Conservation (phyloP, 2,329 filamentous ascomycete species). For the Neopestalotiopsis sp. region DNA sequence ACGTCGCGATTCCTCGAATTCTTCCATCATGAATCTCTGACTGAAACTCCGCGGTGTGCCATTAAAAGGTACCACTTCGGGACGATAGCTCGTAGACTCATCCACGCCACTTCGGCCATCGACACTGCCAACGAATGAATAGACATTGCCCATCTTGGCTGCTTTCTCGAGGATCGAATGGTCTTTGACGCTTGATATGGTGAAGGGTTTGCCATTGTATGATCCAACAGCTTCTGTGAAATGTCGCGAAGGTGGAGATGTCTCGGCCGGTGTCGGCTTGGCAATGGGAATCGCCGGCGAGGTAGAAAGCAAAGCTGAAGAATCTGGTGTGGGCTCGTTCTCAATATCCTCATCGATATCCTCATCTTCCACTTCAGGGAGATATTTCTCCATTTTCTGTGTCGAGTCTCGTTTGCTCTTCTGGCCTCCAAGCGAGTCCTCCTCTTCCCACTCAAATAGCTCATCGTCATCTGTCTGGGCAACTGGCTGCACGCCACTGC, state of each 20-base stretch:
- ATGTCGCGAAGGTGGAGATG: conserved; percentile 39
- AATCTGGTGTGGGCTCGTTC: conserved; percentile 23
- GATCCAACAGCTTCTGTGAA: conserved; percentile 54
- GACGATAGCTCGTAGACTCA: conserved; percentile 50
- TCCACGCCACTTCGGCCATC: conserved; percentile 57
- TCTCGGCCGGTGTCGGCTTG: conserved; percentile 35
- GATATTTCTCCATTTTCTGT: conserved; percentile 33
- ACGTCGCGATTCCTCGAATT: conserved; percentile 39
- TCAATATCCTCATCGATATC: conserved; percentile 34
- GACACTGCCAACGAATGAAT: conserved; percentile 58
- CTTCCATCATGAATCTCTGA: conserved; percentile 55
- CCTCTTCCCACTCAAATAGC: conserved; percentile 53
- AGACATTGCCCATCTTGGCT: conserved; percentile 53
- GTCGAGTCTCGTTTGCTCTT: conserved; percentile 29
- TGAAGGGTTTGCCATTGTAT: conserved; percentile 59
- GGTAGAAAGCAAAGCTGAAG: conserved; percentile 28
- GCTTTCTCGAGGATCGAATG: conserved; percentile 55
- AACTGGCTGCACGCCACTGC: neutral
- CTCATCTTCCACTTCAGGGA: conserved; percentile 41
- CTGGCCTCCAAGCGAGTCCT: neutral
- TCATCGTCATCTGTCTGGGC: conserved; percentile 43
- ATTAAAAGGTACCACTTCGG: conserved; percentile 42
- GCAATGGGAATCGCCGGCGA: conserved; percentile 51
- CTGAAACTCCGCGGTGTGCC: conserved; percentile 54
- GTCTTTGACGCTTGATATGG: conserved; percentile 57